Conservation (phyloP, 2,329 filamentous ascomycete species). For the Penicillium sp. region DNA sequence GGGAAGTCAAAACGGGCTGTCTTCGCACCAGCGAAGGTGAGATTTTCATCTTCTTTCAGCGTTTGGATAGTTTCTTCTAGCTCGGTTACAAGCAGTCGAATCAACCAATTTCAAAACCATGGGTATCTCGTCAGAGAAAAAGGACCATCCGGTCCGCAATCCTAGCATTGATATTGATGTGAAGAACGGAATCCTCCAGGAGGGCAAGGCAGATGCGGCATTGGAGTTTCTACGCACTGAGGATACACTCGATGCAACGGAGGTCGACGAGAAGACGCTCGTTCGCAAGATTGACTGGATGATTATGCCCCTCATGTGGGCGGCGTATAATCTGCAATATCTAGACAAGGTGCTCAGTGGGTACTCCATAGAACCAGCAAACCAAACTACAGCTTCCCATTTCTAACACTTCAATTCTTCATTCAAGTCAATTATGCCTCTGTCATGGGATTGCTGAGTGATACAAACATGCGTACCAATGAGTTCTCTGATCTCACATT, state of each 20-base stretch:
- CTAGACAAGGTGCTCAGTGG: slow-evolving; percentile 59
- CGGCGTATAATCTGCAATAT: slow-evolving; percentile 63
- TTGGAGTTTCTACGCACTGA: slow-evolving; percentile 37
- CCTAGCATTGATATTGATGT: slow-evolving; percentile 18
- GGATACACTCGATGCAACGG: slow-evolving; percentile 29
- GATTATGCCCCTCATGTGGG: slow-evolving; percentile 58
- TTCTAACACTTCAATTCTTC: slow-evolving; percentile 49
- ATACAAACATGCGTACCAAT: slow-evolving; percentile 59
- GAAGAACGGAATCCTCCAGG: slow-evolving; percentile 18
- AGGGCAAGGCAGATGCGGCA: slow-evolving; percentile 41
- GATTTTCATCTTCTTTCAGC: neutral
- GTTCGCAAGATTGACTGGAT: slow-evolving; percentile 44
- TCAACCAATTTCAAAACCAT: neutral
- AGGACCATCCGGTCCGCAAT: neutral
- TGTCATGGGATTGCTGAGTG: slow-evolving; percentile 63
- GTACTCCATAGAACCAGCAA: slow-evolving; percentile 53
- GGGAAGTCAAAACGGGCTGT: slow-evolving; percentile 5
- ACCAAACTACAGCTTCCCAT: slow-evolving; percentile 37
- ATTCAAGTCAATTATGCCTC: slow-evolving; percentile 56
- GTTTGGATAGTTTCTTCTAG: slow-evolving; percentile 3
- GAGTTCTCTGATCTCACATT: slow-evolving; percentile 64
- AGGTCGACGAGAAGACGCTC: slow-evolving; percentile 37
- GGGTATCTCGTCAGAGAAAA: neutral
- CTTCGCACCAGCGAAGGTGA: neutral
- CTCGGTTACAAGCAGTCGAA: neutral